Evolutionary conservation across 257 asterid genomes (phyloP).

Genomic region (Solanum pinnatisectum): DNA sequence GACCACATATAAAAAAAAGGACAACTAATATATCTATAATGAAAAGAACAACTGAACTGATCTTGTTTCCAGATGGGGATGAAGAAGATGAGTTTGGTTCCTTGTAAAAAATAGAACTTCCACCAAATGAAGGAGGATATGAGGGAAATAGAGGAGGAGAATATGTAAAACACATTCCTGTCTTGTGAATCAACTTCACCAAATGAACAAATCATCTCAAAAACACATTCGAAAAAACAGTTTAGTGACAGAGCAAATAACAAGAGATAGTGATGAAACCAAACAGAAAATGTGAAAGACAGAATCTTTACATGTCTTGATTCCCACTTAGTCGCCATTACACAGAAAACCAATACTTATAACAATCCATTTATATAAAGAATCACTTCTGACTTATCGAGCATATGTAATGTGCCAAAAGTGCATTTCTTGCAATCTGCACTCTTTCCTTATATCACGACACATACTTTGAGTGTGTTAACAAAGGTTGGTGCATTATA

Average conservation of each 20-base stretch:
- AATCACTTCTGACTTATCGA: slow-evolving; percentile 19
- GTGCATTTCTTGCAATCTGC: no score
- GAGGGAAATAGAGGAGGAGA: slow-evolving; percentile 29
- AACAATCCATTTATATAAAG: not conserved
- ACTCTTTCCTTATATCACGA: no score
- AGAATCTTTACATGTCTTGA: slow-evolving; percentile 54
- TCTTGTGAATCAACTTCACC: slow-evolving; percentile 25
- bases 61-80: slow-evolving; percentile 44
- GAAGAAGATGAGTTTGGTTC: slow-evolving; percentile 28
- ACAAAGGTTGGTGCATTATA: no score
- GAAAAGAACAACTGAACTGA: slow-evolving; percentile 81
- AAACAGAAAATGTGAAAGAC: slow-evolving; percentile 20
- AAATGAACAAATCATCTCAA: slow-evolving; percentile 28
- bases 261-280: slow-evolving; percentile 19
- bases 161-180: slow-evolving; percentile 25
- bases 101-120: slow-evolving; percentile 13
- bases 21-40: slow-evolving; percentile 70
- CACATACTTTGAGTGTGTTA: no score
- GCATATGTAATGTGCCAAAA: no score
- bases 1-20: slow-evolving; percentile 78
- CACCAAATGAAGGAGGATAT: slow-evolving; percentile 22
- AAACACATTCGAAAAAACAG: not conserved
- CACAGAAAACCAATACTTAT: slow-evolving; percentile 18
- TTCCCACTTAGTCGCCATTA: slow-evolving; percentile 27
- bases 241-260: slow-evolving; percentile 12